Conservation (phyloP, 2,329 filamentous ascomycete genomes). For the Cladorrhinum sp. region DNA sequence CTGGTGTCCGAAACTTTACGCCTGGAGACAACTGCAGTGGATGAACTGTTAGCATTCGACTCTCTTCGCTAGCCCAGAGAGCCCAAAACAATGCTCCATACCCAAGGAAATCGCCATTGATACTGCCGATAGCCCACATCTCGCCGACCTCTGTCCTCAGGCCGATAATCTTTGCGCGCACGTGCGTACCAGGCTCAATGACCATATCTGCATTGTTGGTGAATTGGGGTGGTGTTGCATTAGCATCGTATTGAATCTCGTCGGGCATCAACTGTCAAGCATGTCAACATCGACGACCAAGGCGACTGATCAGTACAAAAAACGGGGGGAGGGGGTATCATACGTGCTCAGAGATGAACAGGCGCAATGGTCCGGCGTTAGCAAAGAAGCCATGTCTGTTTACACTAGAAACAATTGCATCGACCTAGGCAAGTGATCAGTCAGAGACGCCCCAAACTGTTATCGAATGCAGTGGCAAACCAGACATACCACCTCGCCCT, state of each 20-base stretch:
- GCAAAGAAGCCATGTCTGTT: constrained; percentile 91
- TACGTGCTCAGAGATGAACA: constrained; percentile 83
- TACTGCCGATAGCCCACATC: constrained; percentile 96
- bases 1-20: not conserved
- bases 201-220: constrained; percentile 92
- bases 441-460: constrained; percentile 1
- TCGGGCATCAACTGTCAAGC: constrained; percentile 76
- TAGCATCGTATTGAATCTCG: constrained; percentile 91
- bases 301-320: constrained; percentile 11
- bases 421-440: constrained; percentile 59
- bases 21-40: not conserved
- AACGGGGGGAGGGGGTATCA: constrained; percentile 30
- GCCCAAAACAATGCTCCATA: constrained; percentile 34
- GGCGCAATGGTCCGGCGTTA: constrained; percentile 71
- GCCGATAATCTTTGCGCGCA: constrained; percentile 92
- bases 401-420: constrained; percentile 88
- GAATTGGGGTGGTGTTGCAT: constrained; percentile 93
- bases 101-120: constrained; percentile 80
- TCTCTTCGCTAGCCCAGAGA: not conserved
- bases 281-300: not conserved
- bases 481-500: constrained; percentile 84
- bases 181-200: constrained; percentile 89
- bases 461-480: not conserved
- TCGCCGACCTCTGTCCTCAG: constrained; percentile 88
- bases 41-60: not conserved